Evolutionary conservation across 1,139 yeast species (phyloP).

Genomic region (Taphrina pruni): DNA sequence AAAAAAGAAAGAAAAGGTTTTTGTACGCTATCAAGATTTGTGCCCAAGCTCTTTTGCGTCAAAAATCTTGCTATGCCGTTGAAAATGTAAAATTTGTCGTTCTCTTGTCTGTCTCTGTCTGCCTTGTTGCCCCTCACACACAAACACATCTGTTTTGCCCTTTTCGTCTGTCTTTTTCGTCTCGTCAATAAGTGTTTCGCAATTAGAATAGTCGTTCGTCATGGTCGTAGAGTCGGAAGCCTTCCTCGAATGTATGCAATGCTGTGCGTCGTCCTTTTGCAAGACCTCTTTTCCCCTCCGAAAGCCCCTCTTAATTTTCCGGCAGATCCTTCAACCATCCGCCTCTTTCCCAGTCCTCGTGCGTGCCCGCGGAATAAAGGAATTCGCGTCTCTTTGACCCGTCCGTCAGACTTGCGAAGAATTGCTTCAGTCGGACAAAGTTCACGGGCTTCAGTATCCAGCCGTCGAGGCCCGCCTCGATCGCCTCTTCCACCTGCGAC

Average conservation of each 20-base stretch:
- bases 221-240: no score
- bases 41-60: neutral
- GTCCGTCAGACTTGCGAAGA: slow-evolving; percentile 37
- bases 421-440: slow-evolving; percentile 14
- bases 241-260: no score
- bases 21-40: neutral
- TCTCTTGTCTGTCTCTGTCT: neutral
- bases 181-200: neutral
- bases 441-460: slow-evolving; percentile 41
- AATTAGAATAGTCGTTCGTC: no score
- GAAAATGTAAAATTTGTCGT: neutral
- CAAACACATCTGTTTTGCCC: neutral
- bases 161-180: neutral
- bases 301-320: neutral
- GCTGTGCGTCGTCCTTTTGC: neutral
- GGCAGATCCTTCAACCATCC: slow-evolving; percentile 37
- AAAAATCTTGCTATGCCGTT: neutral
- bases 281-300: neutral
- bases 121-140: neutral
- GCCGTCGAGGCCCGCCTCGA: slow-evolving; percentile 34
- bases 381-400: neutral
- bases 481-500: slow-evolving; percentile 27
- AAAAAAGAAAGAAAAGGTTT: no score
- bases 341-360: slow-evolving; percentile 32
- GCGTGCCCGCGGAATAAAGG: slow-evolving; percentile 22